These are phyloP conservation scores for Epichloe brachyelytri DNA, from an alignment of 2,329 filamentous ascomycete genomes.

Conservation along the genomic window DNA sequence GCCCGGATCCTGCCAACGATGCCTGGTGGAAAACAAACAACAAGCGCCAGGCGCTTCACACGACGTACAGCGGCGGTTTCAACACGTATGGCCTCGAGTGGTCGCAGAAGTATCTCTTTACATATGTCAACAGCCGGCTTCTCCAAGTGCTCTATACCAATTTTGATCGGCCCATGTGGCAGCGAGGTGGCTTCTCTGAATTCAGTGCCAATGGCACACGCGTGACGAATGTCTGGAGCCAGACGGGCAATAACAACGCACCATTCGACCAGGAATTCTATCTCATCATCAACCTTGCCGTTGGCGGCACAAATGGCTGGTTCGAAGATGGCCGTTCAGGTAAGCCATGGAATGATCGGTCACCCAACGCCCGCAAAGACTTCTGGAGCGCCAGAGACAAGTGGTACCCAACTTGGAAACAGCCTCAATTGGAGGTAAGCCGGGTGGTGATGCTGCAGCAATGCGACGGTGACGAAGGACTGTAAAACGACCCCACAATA, in stretches of 20 bases:
- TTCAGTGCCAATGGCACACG: constrained; percentile 52
- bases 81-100: constrained; percentile 77
- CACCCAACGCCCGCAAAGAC: constrained; percentile 53
- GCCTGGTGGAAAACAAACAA: constrained; percentile 76
- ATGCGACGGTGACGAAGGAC: constrained; percentile 46
- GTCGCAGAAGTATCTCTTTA: constrained; percentile 81
- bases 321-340: constrained; percentile 58
- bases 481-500: constrained; percentile 18
- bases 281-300: constrained; percentile 62
- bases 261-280: constrained; percentile 70
- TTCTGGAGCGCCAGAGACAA: constrained; percentile 57
- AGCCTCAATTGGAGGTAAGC: constrained; percentile 54
- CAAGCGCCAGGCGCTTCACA: constrained; percentile 62
- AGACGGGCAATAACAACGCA: constrained; percentile 46
- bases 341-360: constrained; percentile 70
- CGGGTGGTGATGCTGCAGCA: constrained; percentile 61
- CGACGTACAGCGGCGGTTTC: constrained; percentile 54
- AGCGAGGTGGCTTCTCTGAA: constrained; percentile 52
- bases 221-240: constrained; percentile 49
- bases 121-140: constrained; percentile 69
- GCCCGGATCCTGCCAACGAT: constrained; percentile 57
- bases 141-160: constrained; percentile 70
- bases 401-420: constrained; percentile 62
- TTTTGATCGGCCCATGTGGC: constrained; percentile 55
- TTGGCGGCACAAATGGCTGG: constrained; percentile 73